Percentiles rank a stretch among this genome's conserved stretches.
Conservation (phyloP, 192 early-diverging fungal genomes). For the Entophlyctis luteolus region DNA sequence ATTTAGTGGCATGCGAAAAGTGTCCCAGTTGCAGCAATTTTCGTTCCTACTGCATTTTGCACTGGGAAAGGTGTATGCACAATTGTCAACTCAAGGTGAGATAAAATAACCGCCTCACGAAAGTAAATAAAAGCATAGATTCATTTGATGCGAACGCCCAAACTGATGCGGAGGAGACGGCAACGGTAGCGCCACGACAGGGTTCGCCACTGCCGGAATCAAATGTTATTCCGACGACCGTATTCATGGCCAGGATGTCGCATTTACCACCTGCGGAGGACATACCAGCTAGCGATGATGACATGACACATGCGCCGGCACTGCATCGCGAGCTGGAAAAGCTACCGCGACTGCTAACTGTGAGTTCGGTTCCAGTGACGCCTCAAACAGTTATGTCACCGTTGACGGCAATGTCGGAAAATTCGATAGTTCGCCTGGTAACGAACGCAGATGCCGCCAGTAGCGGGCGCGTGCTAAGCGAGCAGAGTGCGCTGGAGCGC, state of each 20-base stretch:
- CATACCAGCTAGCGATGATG: neutral
- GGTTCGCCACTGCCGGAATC: too few species aligned
- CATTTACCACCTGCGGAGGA: neutral
- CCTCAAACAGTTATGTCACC: too few species aligned
- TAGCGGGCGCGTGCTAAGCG: conserved; percentile 18
- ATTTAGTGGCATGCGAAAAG: conserved; percentile 50
- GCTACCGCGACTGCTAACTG: neutral
- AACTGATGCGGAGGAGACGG: too few species aligned
- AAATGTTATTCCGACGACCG: too few species aligned
- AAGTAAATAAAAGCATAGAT: neutral
- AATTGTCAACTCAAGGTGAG: conserved; percentile 57
- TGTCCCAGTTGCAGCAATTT: conserved; percentile 89
- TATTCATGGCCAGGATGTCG: neutral
- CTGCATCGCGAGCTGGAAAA: neutral
- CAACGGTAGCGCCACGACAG: too few species aligned
- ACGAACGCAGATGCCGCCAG: neutral
- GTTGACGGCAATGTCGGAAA: neutral
- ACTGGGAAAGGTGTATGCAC: conserved; percentile 71
- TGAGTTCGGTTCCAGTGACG: neutral
- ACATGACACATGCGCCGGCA: neutral
- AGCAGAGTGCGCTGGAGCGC: conserved; percentile 73
- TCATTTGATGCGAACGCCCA: neutral
- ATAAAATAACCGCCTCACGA: neutral
- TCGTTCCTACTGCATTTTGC: conserved; percentile 81
- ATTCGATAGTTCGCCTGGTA: neutral